Evolutionary conservation across 768 basidiomycete species (phyloP).

Genomic region (Lepiota brunneoincarnata): DNA sequence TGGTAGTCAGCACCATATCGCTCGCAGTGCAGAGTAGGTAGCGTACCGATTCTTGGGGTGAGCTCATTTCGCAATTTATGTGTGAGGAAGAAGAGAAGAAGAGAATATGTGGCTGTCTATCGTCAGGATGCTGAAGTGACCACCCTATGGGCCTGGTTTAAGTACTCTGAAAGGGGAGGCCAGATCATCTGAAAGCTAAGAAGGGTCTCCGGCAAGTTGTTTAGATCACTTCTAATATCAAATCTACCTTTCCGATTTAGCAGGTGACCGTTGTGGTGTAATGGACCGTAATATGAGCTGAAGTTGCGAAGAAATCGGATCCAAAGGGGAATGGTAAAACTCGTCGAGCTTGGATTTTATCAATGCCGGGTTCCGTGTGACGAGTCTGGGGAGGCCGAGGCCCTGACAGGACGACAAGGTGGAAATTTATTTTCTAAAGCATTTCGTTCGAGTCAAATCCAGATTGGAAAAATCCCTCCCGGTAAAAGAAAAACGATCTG

Average conservation of each 20-base stretch:
- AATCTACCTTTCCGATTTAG: slow-evolving; percentile 10
- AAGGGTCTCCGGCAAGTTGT: not conserved
- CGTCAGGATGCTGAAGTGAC: no score
- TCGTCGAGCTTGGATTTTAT: slow-evolving; percentile 8
- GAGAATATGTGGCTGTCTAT: not conserved
- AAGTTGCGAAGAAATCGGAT: slow-evolving; percentile 12
- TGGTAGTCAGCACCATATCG: not conserved
- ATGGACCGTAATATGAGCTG: not conserved
- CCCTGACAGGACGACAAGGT: not conserved
- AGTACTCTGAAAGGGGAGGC: not conserved
- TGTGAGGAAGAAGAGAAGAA: not conserved
- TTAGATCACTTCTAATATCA: not conserved
- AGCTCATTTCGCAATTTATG: slow-evolving; percentile 1
- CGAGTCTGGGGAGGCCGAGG: slow-evolving; percentile 4
- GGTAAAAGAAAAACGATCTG: not conserved
- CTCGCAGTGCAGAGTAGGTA: not conserved
- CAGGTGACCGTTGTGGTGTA: not conserved
- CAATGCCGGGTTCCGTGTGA: slow-evolving; percentile 3
- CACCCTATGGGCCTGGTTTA: not conserved
- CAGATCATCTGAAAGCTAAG: not conserved
- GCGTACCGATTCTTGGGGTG: not conserved
- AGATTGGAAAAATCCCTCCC: not conserved
- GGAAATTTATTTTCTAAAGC: not conserved
- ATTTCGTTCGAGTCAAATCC: not conserved
- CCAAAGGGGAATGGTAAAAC: not conserved